Conservation (phyloP, 768 basidiomycete genomes). For the Mycena filopes region DNA sequence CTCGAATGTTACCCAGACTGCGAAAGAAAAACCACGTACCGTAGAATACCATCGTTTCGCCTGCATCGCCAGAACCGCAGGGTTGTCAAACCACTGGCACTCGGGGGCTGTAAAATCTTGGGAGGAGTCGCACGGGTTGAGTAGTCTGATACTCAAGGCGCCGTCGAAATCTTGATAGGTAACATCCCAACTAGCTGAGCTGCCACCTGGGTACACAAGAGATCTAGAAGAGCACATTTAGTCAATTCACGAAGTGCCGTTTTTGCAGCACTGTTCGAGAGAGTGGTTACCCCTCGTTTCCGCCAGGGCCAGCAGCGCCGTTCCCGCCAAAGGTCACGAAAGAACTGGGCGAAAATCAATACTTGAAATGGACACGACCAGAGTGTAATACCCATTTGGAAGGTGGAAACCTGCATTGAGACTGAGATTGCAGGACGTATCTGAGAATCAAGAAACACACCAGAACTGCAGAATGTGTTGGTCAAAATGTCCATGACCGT, state of each 20-base stretch:
- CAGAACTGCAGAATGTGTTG: slow-evolving; percentile 77
- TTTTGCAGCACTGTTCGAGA: no score
- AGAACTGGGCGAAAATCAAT: slow-evolving; percentile 49
- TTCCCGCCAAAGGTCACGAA: slow-evolving; percentile 84
- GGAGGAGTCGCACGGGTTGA: slow-evolving; percentile 74
- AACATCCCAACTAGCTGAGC: slow-evolving; percentile 66
- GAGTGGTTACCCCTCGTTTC: slow-evolving; percentile 56
- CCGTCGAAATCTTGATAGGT: slow-evolving; percentile 86
- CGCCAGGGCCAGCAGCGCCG: slow-evolving; percentile 73
- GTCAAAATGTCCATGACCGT: slow-evolving; percentile 77
- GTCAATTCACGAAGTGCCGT: no score
- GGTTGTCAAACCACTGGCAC: slow-evolving; percentile 81
- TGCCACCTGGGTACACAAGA: slow-evolving; percentile 49
- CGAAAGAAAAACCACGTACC: slow-evolving; percentile 31
- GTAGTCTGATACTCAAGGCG: slow-evolving; percentile 78
- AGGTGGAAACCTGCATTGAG: slow-evolving; percentile 54
- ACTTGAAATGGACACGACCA: background rate
- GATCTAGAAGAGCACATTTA: no score
- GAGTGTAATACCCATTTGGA: slow-evolving; percentile 59
- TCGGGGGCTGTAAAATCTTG: slow-evolving; percentile 57
- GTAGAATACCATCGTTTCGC: slow-evolving; percentile 80
- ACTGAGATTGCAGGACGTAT: background rate
- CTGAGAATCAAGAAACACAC: background rate
- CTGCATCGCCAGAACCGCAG: slow-evolving; percentile 68
- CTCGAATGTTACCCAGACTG: no score